Percentiles rank a stretch among this genome's conserved stretches.
These are phyloP conservation scores for Pseudisothecium myosuroides DNA, from an alignment of 225 moss, liverwort and hornwort genomes.

Conservation along the genomic window DNA sequence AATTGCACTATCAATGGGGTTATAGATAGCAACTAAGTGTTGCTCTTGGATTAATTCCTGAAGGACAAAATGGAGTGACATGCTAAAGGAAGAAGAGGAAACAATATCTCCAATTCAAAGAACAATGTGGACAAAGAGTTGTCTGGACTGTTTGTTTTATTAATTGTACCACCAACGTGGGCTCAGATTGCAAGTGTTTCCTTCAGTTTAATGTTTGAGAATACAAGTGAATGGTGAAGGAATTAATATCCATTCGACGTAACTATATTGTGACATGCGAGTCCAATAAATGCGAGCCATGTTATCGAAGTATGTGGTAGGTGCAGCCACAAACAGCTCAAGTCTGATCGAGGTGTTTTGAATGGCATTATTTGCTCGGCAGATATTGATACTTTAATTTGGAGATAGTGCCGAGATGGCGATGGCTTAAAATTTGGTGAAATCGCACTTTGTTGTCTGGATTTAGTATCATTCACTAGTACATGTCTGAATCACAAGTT, in stretches of 20 bases:
- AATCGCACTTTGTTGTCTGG: background rate
- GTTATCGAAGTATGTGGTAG: background rate
- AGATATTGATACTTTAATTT: background rate
- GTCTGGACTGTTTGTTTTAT: no score
- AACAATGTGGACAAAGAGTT: no score
- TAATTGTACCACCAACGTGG: background rate
- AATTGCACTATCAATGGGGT: background rate
- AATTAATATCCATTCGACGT: background rate
- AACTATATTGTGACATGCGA: background rate
- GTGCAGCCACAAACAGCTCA: background rate
- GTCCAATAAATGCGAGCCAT: background rate
- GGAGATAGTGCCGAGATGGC: background rate
- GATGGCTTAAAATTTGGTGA: background rate
- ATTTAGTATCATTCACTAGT: background rate
- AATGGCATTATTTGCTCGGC: background rate
- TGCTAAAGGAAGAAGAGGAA: background rate
- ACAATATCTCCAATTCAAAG: background rate
- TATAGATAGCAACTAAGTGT: background rate
- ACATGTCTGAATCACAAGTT: background rate
- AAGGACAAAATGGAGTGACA: background rate
- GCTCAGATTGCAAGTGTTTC: background rate
- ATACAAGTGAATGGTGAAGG: background rate
- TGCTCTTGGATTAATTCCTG: background rate
- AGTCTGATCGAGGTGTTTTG: background rate
- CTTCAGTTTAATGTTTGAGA: background rate